These are phyloP conservation scores for Schizosaccharomyces pombe DNA, from an alignment of 805 yeast species.

Conservation along the genomic window DNA sequence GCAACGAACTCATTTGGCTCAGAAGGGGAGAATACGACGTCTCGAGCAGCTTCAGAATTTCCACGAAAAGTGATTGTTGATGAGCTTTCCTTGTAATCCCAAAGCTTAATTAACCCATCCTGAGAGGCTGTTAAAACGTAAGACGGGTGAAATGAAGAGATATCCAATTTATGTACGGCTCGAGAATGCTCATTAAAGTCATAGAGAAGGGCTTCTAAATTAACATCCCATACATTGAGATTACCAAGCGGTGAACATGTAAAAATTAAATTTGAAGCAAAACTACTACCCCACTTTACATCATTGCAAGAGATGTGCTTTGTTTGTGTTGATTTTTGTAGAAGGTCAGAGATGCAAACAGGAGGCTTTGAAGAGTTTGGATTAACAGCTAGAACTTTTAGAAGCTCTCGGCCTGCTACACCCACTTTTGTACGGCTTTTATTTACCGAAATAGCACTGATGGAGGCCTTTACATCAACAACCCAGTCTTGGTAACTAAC, in stretches of 20 bases:
- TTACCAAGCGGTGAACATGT: not conserved
- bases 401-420: slow-evolving; percentile 4
- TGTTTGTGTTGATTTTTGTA: not conserved
- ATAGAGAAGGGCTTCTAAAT: not conserved
- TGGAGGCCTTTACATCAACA: not conserved
- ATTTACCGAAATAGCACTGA: not conserved
- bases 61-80: slow-evolving; percentile 31
- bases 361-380: not conserved
- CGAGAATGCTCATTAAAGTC: slow-evolving; percentile 20
- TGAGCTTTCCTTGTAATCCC: slow-evolving; percentile 54
- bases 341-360: not conserved
- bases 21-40: slow-evolving; percentile 31
- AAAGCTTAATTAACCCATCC: slow-evolving; percentile 52
- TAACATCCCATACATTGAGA: slow-evolving; percentile 1
- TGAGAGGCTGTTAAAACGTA: slow-evolving; percentile 49
- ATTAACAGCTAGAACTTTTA: not conserved
- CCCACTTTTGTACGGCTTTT: not conserved
- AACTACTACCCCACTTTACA: slow-evolving; percentile 3
- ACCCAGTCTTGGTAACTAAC: not conserved
- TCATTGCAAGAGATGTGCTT: not conserved
- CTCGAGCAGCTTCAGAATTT: slow-evolving; percentile 48
- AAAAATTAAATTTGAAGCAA: slow-evolving; percentile 5
- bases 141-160: slow-evolving; percentile 40
- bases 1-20: slow-evolving; percentile 39
- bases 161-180: slow-evolving; percentile 32